phyloP scores from a whole-genome alignment of 495 filamentous ascomycete genomes.

The Podospora didyma region DNA sequence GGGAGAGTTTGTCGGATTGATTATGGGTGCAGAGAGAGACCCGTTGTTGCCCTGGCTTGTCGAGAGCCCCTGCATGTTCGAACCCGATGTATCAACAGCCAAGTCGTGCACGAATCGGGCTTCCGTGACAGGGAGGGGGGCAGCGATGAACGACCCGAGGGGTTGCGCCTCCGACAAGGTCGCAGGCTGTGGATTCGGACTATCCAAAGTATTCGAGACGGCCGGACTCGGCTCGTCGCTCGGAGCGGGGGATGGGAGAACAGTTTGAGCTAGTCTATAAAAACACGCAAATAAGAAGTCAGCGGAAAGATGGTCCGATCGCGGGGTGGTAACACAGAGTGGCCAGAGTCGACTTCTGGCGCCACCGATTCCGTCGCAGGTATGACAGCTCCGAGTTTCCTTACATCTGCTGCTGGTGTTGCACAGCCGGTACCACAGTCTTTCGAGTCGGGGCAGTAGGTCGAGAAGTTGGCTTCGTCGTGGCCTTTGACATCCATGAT shows the following conservation, averaged over 20 bases:
- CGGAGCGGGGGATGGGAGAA: constrained; percentile 53
- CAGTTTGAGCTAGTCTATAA: constrained; percentile 15
- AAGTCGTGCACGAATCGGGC: constrained; percentile 24
- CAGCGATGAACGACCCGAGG: constrained; percentile 4
- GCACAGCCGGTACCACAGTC: constrained; percentile 1
- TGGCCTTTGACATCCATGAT: constrained; percentile 59
- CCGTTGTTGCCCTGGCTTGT: neutral
- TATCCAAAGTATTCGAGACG: constrained; percentile 24
- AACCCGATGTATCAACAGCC: neutral
- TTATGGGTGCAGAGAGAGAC: neutral
- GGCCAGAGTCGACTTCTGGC: too few species aligned
- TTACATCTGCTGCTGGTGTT: constrained; percentile 12
- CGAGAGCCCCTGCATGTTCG: neutral
- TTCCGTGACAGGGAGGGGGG: constrained; percentile 15
- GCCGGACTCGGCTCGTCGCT: constrained; percentile 51
- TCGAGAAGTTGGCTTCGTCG: constrained; percentile 34
- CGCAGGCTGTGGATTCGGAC: constrained; percentile 18
- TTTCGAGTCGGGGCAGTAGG: constrained; percentile 9
- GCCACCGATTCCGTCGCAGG: too few species aligned
- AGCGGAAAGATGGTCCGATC: neutral
- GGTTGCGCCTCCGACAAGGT: constrained; percentile 12
- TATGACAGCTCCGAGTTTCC: neutral
- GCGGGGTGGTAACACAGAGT: neutral
- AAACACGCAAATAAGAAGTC: neutral
- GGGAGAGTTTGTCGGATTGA: neutral